Evolutionary conservation across 2,329 filamentous ascomycete genomes (phyloP).

Genomic region (Nectriaceae sp.): DNA sequence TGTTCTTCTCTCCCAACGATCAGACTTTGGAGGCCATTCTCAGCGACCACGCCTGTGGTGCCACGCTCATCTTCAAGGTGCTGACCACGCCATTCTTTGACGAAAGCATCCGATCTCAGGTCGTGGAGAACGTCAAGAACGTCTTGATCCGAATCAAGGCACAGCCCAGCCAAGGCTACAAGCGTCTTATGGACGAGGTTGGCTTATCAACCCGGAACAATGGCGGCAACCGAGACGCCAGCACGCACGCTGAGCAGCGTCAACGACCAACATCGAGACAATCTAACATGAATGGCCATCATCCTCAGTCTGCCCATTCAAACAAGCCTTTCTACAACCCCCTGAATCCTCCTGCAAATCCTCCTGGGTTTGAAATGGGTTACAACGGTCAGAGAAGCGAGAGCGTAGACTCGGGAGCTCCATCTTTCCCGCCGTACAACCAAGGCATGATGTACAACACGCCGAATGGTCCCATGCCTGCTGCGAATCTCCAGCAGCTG

Average conservation of each 20-base stretch:
- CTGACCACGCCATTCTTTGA: conserved; percentile 97
- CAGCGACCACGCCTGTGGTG: conserved; percentile 86
- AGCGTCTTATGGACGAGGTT: conserved; percentile 98
- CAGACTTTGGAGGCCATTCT: conserved; percentile 87
- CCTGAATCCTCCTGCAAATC: conserved; percentile 42
- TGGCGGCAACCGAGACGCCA: conserved; percentile 45
- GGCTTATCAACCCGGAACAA: conserved; percentile 72
- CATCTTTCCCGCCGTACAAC: conserved; percentile 52
- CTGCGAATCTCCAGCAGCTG: conserved; percentile 53
- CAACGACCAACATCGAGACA: conserved; percentile 60
- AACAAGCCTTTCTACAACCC: conserved; percentile 56
- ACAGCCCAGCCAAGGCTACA: conserved; percentile 93
- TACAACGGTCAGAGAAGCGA: conserved; percentile 56
- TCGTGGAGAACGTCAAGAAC: conserved; percentile 88
- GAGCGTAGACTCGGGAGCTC: conserved; percentile 50
- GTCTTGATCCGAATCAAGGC: conserved; percentile 90
- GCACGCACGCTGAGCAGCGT: conserved; percentile 49
- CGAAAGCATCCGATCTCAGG: conserved; percentile 82
- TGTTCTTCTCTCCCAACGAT: conserved; percentile 91
- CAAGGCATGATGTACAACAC: conserved; percentile 55
- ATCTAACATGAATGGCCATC: conserved; percentile 46
- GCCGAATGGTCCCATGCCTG: conserved; percentile 46
- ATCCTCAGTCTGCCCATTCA: conserved; percentile 42
- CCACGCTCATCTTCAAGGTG: conserved; percentile 97
- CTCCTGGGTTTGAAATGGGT: conserved; percentile 51